A percentile compares a stretch with the other conserved stretches of the same genome.
These are phyloP conservation scores for Coleophoma crateriformis DNA, from an alignment of 2,329 filamentous ascomycete species.

Conservation along the genomic window DNA sequence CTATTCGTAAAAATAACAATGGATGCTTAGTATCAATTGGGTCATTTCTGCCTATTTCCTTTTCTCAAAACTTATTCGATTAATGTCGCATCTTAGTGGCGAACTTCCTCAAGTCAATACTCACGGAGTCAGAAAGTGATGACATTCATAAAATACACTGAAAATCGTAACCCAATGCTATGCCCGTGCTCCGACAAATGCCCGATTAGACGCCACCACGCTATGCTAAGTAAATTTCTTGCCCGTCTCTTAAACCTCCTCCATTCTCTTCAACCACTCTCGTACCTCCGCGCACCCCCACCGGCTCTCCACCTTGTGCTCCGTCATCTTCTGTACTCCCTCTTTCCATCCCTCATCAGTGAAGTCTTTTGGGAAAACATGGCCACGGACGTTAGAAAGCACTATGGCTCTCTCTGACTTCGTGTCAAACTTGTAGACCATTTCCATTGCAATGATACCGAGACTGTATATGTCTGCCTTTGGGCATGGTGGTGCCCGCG, in stretches of 20 bases:
- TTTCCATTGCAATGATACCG: constrained; percentile 57
- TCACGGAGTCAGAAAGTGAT: too few relatives aligned
- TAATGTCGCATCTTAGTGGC: too few relatives aligned
- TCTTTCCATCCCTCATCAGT: constrained; percentile 14
- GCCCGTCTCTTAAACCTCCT: not conserved
- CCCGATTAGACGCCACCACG: too few relatives aligned
- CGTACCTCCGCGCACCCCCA: constrained; percentile 16
- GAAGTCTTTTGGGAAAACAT: constrained; percentile 13
- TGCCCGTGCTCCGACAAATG: too few relatives aligned
- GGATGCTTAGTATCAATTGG: too few relatives aligned
- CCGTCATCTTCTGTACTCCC: constrained; percentile 18
- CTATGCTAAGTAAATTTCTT: not conserved
- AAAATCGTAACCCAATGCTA: too few relatives aligned
- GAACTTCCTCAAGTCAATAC: too few relatives aligned
- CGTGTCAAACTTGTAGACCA: constrained; percentile 48
- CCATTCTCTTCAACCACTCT: constrained; percentile 10
- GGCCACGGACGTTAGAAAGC: constrained; percentile 29
- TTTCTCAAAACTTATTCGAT: too few relatives aligned
- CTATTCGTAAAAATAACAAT: too few relatives aligned
- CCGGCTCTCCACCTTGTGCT: constrained; percentile 7
- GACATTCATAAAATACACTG: too few relatives aligned
- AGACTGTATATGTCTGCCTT: constrained; percentile 57
- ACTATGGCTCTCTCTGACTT: constrained; percentile 40
- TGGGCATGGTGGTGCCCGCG: constrained; percentile 31
- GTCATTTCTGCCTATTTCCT: too few relatives aligned